phyloP scores from a whole-genome alignment of 2,329 filamentous ascomycete genomes.

The Teratosphaeria zuluensis region DNA sequence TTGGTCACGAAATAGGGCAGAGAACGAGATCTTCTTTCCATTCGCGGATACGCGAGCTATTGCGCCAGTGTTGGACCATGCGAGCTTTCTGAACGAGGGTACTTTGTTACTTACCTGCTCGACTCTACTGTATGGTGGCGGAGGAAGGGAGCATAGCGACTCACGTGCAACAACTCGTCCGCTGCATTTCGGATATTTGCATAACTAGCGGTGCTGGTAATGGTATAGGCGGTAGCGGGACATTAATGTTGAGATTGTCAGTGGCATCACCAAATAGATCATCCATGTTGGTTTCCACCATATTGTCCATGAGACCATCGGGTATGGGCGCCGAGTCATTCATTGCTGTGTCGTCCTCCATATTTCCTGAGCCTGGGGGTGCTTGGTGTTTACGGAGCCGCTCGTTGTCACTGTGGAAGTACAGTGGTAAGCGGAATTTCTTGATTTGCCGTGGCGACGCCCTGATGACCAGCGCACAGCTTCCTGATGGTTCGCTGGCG shows the following conservation, averaged over 20 bases:
- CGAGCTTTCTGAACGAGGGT: constrained; percentile 51
- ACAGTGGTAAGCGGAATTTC: background rate
- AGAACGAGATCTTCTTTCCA: constrained; percentile 60
- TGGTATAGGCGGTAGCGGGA: constrained; percentile 41
- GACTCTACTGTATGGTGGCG: background rate
- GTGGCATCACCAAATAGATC: constrained; percentile 63
- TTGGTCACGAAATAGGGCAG: constrained; percentile 59
- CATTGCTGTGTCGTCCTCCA: constrained; percentile 16
- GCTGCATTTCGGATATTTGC: constrained; percentile 66
- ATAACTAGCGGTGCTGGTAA: constrained; percentile 55
- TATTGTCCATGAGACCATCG: constrained; percentile 2
- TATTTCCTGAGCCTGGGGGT: background rate
- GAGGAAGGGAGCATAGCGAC: constrained; percentile 24
- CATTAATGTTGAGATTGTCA: constrained; percentile 46
- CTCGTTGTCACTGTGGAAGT: too few relatives aligned
- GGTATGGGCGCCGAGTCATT: constrained; percentile 5
- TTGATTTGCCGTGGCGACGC: background rate
- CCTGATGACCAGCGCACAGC: background rate
- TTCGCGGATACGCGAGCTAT: constrained; percentile 72
- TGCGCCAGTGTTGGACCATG: constrained; percentile 80
- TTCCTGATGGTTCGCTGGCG: background rate
- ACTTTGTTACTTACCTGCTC: constrained; percentile 5
- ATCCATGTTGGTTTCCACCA: constrained; percentile 41
- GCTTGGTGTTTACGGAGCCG: background rate
- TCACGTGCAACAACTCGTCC: constrained; percentile 73